phyloP scores from a whole-genome alignment of 75 land plant genomes.

The Pseudotsuga menziesii region DNA sequence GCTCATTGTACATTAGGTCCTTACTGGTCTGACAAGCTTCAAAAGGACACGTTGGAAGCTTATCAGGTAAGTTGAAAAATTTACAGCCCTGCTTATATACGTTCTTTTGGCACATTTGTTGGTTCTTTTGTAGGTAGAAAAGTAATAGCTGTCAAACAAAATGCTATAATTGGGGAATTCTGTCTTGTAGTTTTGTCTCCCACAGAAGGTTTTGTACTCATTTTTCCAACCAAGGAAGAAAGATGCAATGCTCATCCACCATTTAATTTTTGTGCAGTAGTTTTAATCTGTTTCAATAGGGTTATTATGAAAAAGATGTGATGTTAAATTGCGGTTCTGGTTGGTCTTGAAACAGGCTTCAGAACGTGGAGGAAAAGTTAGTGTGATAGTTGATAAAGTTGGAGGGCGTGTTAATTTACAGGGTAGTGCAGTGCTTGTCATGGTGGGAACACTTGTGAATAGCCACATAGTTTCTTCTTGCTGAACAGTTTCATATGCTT shows the following conservation, averaged over 20 bases:
- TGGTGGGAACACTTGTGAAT: constrained; percentile 17
- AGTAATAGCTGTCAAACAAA: background rate
- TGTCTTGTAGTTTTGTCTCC: background rate
- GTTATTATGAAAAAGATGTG: no score
- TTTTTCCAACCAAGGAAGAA: background rate
- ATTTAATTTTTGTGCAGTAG: background rate
- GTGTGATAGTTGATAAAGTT: constrained; percentile 25
- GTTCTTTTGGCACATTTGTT: background rate
- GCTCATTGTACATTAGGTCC: constrained; percentile 53
- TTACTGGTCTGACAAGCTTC: constrained; percentile 41
- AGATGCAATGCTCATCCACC: background rate
- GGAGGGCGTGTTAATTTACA: constrained; percentile 28
- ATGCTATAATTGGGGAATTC: background rate
- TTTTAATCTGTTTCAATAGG: background rate
- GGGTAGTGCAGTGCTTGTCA: constrained; percentile 37
- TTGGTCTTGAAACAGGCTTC: constrained; percentile 29
- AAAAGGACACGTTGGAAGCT: constrained; percentile 28
- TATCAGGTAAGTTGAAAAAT: constrained; percentile 24
- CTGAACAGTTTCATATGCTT: no score
- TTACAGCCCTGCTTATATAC: background rate
- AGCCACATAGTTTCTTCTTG: no score
- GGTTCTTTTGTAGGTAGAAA: background rate
- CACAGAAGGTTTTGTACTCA: background rate
- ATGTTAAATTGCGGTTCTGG: no score
- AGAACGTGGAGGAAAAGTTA: constrained; percentile 35